A percentile compares a stretch with the other conserved stretches of the same genome.
Evolutionary conservation across 2,329 filamentous ascomycete species (phyloP).

Genomic region (Colletotrichum trifolii): DNA sequence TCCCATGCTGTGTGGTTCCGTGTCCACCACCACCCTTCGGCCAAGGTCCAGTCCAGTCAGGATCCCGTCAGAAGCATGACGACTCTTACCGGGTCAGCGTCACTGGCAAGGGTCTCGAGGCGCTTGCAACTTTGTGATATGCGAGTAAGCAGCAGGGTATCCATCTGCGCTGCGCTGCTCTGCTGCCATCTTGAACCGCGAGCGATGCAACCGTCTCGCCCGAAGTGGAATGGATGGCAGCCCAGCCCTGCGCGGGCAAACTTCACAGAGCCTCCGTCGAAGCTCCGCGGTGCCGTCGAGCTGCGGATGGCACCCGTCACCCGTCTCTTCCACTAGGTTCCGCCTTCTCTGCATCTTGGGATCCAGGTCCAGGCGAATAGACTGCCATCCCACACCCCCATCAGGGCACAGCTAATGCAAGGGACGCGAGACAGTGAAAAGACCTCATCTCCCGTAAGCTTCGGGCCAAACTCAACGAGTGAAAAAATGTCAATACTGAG

Average conservation of each 20-base stretch:
- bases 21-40: neutral
- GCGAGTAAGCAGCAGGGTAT: constrained; percentile 2
- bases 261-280: constrained; percentile 15
- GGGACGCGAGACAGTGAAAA: constrained; percentile 28
- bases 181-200: neutral
- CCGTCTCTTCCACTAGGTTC: constrained; percentile 26
- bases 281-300: constrained; percentile 22
- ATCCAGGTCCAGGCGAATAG: constrained; percentile 18
- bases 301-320: constrained; percentile 25
- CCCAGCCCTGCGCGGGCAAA: constrained; percentile 1
- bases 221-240: neutral
- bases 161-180: neutral
- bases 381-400: constrained; percentile 19
- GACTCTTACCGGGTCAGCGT: neutral
- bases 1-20: no score
- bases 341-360: constrained; percentile 23
- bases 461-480: constrained; percentile 20
- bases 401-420: constrained; percentile 33
- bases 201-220: constrained; percentile 21
- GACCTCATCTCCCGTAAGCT: constrained; percentile 13
- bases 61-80: neutral
- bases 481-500: neutral
- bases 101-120: constrained; percentile 8
- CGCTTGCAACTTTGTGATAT: constrained; percentile 19
- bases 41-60: neutral